phyloP scores from a whole-genome alignment of 345 rosid genomes.

The Noccaea caerulescens region DNA sequence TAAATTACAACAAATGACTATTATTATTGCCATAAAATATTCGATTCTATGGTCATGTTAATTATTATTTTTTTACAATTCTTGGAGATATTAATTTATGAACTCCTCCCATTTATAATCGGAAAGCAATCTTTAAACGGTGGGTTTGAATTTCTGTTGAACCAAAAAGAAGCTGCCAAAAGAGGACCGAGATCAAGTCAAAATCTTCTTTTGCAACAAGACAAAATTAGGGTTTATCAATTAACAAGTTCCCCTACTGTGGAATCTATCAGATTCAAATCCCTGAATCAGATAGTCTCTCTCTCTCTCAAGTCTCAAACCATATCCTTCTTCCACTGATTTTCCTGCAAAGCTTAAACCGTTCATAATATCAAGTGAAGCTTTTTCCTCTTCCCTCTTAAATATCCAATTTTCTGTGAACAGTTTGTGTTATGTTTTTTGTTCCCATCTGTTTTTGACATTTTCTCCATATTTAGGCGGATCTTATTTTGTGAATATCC shows the following conservation, averaged over 20 bases:
- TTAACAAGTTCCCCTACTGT: slow-evolving; percentile 21
- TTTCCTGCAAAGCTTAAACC: slow-evolving; percentile 29
- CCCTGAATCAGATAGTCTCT: slow-evolving; percentile 15
- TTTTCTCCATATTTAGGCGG: slow-evolving; percentile 10
- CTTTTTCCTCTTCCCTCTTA: neutral
- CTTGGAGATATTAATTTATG: neutral
- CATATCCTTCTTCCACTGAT: slow-evolving; percentile 20
- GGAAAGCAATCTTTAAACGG: slow-evolving; percentile 39
- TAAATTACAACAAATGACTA: neutral
- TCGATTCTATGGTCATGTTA: neutral
- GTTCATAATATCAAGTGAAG: slow-evolving; percentile 6
- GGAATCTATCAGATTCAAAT: slow-evolving; percentile 20
- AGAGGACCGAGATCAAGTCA: slow-evolving; percentile 34
- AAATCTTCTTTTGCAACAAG: slow-evolving; percentile 28
- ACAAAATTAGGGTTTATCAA: slow-evolving; percentile 42
- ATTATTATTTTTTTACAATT: neutral
- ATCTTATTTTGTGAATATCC: neutral
- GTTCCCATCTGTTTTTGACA: neutral
- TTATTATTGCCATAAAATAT: neutral
- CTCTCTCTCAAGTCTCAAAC: slow-evolving; percentile 2
- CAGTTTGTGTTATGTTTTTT: neutral
- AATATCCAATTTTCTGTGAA: slow-evolving; percentile 10
- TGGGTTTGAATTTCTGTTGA: slow-evolving; percentile 43
- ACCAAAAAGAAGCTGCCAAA: slow-evolving; percentile 39
- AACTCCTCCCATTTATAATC: slow-evolving; percentile 21